Percentiles rank a stretch among this genome's conserved stretches.
Evolutionary conservation across 257 asterid genomes (phyloP).

Genomic region (Cruciata laevipes): DNA sequence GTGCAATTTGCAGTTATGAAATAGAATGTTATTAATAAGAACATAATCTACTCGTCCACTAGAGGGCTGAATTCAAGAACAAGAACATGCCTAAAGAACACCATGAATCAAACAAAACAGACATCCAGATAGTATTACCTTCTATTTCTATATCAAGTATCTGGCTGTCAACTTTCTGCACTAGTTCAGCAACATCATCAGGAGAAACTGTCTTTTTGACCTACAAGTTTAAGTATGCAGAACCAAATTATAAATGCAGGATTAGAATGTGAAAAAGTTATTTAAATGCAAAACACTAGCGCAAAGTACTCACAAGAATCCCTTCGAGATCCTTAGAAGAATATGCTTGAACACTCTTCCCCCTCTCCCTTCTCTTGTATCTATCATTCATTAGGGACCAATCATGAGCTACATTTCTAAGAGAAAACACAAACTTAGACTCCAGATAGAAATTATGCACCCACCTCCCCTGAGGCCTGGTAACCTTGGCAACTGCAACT

Average conservation of each 20-base stretch:
- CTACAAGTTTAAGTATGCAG: slow-evolving; percentile 27
- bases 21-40: neutral
- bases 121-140: slow-evolving; percentile 24
- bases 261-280: neutral
- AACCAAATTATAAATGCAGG: neutral
- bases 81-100: neutral
- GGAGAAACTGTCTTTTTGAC: slow-evolving; percentile 62
- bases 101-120: neutral
- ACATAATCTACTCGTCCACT: neutral
- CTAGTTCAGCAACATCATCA: slow-evolving; percentile 32
- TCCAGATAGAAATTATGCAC: neutral
- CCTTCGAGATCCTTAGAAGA: slow-evolving; percentile 92
- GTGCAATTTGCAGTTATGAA: neutral
- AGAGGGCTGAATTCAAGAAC: neutral
- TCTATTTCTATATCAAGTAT: slow-evolving; percentile 29
- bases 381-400: slow-evolving; percentile 24
- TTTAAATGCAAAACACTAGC: neutral
- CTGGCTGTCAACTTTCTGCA: slow-evolving; percentile 25
- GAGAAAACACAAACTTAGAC: neutral
- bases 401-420: neutral
- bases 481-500: slow-evolving; percentile 44
- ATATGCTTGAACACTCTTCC: slow-evolving; percentile 65
- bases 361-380: slow-evolving; percentile 84
- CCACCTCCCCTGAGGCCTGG: slow-evolving; percentile 97
- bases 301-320: slow-evolving; percentile 59